Base-by-base conservation (phyloP, 371 early-diverging fungal genomes). In the Mucor ambiguus region DNA sequence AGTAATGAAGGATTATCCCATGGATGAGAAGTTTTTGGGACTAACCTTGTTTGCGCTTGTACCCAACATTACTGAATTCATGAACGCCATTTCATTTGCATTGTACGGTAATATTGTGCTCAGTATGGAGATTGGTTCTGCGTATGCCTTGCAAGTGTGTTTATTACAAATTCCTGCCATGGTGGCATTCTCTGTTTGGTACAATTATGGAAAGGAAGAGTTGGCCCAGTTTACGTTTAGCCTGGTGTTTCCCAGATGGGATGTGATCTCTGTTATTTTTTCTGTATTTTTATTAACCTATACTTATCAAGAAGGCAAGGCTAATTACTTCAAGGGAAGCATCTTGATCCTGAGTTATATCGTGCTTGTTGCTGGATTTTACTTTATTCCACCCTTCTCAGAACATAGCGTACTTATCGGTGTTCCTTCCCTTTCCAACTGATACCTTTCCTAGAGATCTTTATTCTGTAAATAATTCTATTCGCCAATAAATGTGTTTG, bases 11-110 rank as follows among this genome's bases (percentile, higher is more conserved):
- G 77, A 80, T 26, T 35, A 81, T 43, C 85, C 86, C 9, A 78
- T 97, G 52, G 88, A 87, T 64, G 95, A 95, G 63, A 97, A 97
- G 78, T 88, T 95, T 58, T 69, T 98, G 32, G 98, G 98, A 0
- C 71, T 96, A 69, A 95, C 97, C 1, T 72, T 98, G 54, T 96
- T 98, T 85, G 96, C 97, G 2, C 73, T 98, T 61, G 97, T 81
- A 29, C 98, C 98, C n/a, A 94, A 91, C 63, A 92, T 96, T 46
- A 96, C 98, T 14, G 98, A 98, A 80, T 96, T 98, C 72, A 92
- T 95, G 85, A 98, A 98, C 73, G 97, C 97, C 33, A 94, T 96
- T 65, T 93, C 96, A 5, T 98, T 98, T 85, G 96, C 97, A 10
- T 76, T 94, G 62, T 84, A 92, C 73, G 94, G 94, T 57, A 97